phyloP scores from a whole-genome alignment of 768 basidiomycete species.

The Suillus plorans region DNA sequence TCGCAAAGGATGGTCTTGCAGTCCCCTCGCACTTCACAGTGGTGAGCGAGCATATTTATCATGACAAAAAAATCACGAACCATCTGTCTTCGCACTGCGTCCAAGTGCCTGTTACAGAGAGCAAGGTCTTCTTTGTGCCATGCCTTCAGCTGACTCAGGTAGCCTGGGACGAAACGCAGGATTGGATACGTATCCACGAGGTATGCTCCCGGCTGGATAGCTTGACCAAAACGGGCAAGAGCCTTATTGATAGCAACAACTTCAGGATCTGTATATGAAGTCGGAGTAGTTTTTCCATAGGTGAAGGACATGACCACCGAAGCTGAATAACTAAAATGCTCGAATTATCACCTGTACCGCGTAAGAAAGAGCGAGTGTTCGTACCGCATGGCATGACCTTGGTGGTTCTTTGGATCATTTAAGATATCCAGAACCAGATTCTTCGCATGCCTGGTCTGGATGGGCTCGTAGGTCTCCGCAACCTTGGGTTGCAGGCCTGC shows the following conservation, averaged over 20 bases:
- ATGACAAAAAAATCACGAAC: conserved; percentile 14
- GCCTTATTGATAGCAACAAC: conserved; percentile 29
- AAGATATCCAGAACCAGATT: no score
- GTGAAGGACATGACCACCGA: background rate
- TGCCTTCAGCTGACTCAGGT: conserved; percentile 50
- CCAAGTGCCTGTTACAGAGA: conserved; percentile 32
- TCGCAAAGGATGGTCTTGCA: conserved; percentile 33
- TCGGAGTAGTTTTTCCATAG: conserved; percentile 21
- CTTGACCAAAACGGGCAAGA: conserved; percentile 25
- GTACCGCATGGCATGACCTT: no score
- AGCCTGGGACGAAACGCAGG: conserved; percentile 23
- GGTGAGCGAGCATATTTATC: background rate
- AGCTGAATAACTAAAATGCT: background rate
- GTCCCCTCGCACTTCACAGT: conserved; percentile 21
- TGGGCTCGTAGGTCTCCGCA: no score
- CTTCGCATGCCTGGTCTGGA: no score
- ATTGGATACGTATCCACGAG: conserved; percentile 26
- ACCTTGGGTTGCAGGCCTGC: no score
- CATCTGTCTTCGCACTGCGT: conserved; percentile 27
- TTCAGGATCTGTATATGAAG: conserved; percentile 35
- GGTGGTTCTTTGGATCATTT: no score
- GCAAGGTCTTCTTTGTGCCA: conserved; percentile 46
- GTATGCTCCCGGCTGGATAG: conserved; percentile 23
- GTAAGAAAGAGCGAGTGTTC: no score
- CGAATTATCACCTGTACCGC: background rate